These are phyloP conservation scores for Tephrocybe rancida DNA, from an alignment of 768 basidiomycete genomes.

Conservation along the genomic window DNA sequence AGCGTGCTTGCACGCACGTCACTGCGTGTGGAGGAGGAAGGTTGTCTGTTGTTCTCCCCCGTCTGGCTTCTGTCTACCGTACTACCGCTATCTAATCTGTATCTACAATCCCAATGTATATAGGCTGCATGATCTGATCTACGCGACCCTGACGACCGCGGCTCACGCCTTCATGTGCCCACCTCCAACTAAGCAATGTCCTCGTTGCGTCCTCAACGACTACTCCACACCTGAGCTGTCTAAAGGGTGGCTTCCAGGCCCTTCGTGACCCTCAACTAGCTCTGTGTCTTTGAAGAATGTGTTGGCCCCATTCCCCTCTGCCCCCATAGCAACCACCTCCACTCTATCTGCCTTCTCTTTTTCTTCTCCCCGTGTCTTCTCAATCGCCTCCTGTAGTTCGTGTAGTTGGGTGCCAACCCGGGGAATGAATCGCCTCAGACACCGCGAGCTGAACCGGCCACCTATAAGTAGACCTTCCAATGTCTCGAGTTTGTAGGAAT, in stretches of 20 bases:
- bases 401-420: slow-evolving; percentile 20
- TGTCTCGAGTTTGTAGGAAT: slow-evolving; percentile 26
- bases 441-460: slow-evolving; percentile 20
- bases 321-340: too few relatives aligned
- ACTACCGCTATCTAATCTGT: too few relatives aligned
- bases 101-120: too few relatives aligned
- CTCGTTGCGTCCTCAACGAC: not conserved
- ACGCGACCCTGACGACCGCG: not conserved
- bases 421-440: slow-evolving; percentile 21
- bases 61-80: too few relatives aligned
- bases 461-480: slow-evolving; percentile 14
- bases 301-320: not conserved
- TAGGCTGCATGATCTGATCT: not conserved
- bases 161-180: slow-evolving; percentile 8
- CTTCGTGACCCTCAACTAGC: too few relatives aligned
- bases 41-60: too few relatives aligned
- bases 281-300: not conserved
- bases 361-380: not conserved
- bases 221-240: not conserved
- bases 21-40: too few relatives aligned
- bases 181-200: slow-evolving; percentile 4
- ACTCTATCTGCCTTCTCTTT: not conserved
- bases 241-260: too few relatives aligned
- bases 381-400: slow-evolving; percentile 14
- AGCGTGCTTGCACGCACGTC: too few relatives aligned